Evolutionary conservation across 1,139 yeast genomes (phyloP), one percentile per base, ranked within the genome.

Genomic region (Yamadazyma triangularis): DNA sequence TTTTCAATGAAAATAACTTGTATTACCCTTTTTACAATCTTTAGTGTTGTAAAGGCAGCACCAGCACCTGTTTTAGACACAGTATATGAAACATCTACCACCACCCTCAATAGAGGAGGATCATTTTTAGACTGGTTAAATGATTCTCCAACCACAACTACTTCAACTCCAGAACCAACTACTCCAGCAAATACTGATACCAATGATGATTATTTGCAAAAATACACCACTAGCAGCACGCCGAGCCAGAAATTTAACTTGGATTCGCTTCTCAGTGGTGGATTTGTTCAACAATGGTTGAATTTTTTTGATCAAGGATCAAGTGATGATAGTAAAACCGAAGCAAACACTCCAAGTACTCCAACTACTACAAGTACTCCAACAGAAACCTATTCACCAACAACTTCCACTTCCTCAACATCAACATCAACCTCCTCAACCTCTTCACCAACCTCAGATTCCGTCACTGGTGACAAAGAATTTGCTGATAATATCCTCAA

Each of bases 401-500:
- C 36, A 23, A 25, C 34, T 15, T 16, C 37, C 24, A 12, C 40
- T 13, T 8, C 41, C 18, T 6, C 35, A 6, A 25, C 41, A 7
- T 16, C 38, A 12, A 23, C 30, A 13, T 16, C 42, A 9, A 16
- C 35, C 7, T n/a, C n/a, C n/a, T n/a, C n/a, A n/a, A n/a, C n/a
- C n/a, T 21, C 36, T 9, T 14, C 41, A 8, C 12, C 20, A 13
- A n/a, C 31, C 13, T 13, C 34, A 3, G 10, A 18, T 2, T 11
- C 29, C 4, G 30, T 26, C 8, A 19, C 24, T 11, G 36, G 35
- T 4, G 46, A 41, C 18, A 20, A 35, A 14, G 24, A 33, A 4
- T 46, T 47, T 34, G 47, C 47, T 4, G 27, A 36, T 24, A 48
- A 37, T 5, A 47, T 48, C 20, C 42, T 50, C 18, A 36, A 34